Conservation (phyloP, 345 rosid genomes). For the Eucalyptus melliodora region DNA sequence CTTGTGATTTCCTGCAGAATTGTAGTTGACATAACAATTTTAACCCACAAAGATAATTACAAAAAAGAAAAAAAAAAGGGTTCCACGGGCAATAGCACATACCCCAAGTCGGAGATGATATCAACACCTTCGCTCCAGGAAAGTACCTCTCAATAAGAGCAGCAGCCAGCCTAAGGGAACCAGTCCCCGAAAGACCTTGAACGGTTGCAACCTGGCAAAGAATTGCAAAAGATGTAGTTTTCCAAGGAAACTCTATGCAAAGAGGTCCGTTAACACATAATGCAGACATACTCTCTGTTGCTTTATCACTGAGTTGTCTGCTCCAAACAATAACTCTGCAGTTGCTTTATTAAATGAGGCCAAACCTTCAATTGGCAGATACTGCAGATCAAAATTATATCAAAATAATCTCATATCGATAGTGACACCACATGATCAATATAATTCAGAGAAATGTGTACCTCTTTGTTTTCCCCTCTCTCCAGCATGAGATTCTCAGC, state of each 20-base stretch:
- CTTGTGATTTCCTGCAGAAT: constrained; percentile 80
- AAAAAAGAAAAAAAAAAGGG: not conserved
- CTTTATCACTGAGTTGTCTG: constrained; percentile 60
- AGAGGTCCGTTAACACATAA: not conserved
- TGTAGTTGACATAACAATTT: not conserved
- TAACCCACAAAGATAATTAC: not conserved
- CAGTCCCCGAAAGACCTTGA: constrained; percentile 98
- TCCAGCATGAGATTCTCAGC: constrained; percentile 84
- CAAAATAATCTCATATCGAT: not conserved
- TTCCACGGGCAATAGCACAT: not conserved
- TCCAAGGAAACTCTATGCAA: not conserved
- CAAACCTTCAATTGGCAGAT: constrained; percentile 97
- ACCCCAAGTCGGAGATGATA: constrained; percentile 98
- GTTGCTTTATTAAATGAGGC: constrained; percentile 90
- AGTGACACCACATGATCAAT: not conserved
- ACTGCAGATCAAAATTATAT: constrained; percentile 33
- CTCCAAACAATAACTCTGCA: constrained; percentile 81
- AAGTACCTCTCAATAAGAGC: constrained; percentile 91
- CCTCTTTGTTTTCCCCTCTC: constrained; percentile 95
- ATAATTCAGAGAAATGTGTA: constrained; percentile 4
- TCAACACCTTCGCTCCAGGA: constrained; percentile 77
- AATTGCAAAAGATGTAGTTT: not conserved
- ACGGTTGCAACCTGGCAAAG: constrained; percentile 78
- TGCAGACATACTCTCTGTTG: constrained; percentile 51
- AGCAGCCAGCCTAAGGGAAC: constrained; percentile 86